phyloP scores from a whole-genome alignment of 148 eudicot genomes.

The Simmondsia chinensis region DNA sequence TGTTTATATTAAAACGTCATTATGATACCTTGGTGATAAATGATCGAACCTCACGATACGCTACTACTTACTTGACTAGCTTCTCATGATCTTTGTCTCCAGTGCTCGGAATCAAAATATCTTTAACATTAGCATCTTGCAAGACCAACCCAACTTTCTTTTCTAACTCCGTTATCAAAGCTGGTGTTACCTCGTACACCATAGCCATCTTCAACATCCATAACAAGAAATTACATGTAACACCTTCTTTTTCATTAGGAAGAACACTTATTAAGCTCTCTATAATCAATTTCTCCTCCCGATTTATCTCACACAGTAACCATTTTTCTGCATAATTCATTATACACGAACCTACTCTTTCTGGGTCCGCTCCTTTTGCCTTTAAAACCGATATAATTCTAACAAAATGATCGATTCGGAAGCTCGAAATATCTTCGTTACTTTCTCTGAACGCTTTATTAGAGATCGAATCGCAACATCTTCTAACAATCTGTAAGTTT shows the following conservation, averaged over 20 bases:
- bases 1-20: no score
- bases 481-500: constrained; percentile 58
- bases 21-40: no score
- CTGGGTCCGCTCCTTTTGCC: constrained; percentile 37
- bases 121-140: constrained; percentile 48
- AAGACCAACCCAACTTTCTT: constrained; percentile 54
- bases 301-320: constrained; percentile 35
- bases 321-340: constrained; percentile 48
- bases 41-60: no score
- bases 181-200: constrained; percentile 43
- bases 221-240: constrained; percentile 52
- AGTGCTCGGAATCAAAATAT: constrained; percentile 47
- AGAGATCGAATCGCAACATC: constrained; percentile 64
- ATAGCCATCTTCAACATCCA: constrained; percentile 53
- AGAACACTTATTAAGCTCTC: constrained; percentile 63
- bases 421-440: constrained; percentile 34
- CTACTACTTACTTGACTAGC: constrained; percentile 35
- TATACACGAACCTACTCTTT: constrained; percentile 41
- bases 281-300: constrained; percentile 46
- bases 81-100: constrained; percentile 28
- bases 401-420: constrained; percentile 52
- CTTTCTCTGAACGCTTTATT: constrained; percentile 41
- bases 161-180: constrained; percentile 63
- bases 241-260: constrained; percentile 57
- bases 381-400: constrained; percentile 45